These are phyloP conservation scores for Apiospora saccharicola DNA, from an alignment of 2,329 filamentous ascomycete genomes.

Conservation along the genomic window DNA sequence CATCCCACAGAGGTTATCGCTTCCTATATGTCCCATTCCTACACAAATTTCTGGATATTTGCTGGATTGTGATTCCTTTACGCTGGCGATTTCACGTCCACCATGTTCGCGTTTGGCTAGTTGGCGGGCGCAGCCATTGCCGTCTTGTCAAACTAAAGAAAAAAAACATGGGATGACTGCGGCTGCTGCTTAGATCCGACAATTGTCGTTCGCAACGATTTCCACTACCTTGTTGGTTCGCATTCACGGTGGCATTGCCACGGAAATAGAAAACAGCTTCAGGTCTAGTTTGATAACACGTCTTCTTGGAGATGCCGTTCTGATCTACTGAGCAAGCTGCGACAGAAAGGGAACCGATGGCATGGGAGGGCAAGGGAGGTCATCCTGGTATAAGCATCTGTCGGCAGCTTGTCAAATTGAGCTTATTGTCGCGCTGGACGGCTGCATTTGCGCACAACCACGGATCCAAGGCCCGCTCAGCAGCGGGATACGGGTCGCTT, in stretches of 20 bases:
- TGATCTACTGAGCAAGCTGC: background rate
- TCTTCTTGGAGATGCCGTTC: background rate
- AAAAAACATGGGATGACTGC: background rate
- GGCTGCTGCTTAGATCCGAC: background rate
- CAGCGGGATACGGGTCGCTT: background rate
- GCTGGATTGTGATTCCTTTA: background rate
- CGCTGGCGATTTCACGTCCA: background rate
- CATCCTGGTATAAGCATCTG: background rate
- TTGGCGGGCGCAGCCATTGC: background rate
- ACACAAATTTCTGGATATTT: background rate
- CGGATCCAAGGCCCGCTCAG: slow-evolving; percentile 2
- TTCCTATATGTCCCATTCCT: background rate
- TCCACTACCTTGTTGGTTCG: background rate
- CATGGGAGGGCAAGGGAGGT: background rate
- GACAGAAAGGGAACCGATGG: background rate
- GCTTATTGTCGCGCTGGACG: background rate
- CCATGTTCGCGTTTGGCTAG: background rate
- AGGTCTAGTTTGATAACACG: background rate
- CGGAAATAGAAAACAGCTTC: background rate
- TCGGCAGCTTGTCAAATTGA: background rate
- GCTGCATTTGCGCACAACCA: background rate
- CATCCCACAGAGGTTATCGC: background rate
- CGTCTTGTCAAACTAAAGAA: background rate
- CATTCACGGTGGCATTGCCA: background rate
- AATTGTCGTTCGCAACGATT: background rate